phyloP scores from a whole-genome alignment of 2,329 filamentous ascomycete species.

The Penicillium sp. region DNA sequence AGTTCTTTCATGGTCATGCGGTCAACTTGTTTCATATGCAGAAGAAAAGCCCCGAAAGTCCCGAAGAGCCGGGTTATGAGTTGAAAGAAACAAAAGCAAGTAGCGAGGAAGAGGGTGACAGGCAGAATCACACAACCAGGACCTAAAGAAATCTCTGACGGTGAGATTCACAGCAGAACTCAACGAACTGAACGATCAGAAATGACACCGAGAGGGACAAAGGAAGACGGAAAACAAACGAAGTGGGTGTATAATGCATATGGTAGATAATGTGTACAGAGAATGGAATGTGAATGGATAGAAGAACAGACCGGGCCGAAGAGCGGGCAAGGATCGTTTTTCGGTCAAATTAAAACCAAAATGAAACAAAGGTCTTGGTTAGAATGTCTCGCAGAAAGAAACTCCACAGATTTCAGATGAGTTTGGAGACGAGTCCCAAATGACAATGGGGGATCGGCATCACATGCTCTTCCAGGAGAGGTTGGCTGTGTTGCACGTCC shows the following conservation, averaged over 20 bases:
- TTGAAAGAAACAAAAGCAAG: neutral
- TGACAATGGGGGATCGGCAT: neutral
- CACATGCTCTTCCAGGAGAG: neutral
- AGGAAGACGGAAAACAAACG: neutral
- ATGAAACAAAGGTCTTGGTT: neutral
- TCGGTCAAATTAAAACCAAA: neutral
- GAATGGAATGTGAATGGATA: constrained; percentile 16
- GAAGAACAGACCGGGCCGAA: neutral
- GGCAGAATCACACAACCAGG: neutral
- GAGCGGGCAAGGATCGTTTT: neutral
- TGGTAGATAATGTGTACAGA: constrained; percentile 23
- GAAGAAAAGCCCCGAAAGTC: constrained; percentile 3
- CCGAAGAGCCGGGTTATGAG: neutral
- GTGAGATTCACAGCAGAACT: neutral
- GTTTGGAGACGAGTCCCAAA: neutral
- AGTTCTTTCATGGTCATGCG: neutral
- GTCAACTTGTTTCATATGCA: constrained; percentile 2
- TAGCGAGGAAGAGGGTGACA: neutral
- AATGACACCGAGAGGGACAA: neutral
- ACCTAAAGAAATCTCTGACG: neutral
- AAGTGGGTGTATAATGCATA: constrained; percentile 20
- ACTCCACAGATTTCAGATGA: neutral
- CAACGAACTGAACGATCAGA: neutral
- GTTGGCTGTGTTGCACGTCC: neutral
- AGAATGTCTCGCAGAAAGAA: neutral